These are phyloP conservation scores for Alternaria ethzedia DNA, from an alignment of 2,329 filamentous ascomycete genomes.

Conservation along the genomic window DNA sequence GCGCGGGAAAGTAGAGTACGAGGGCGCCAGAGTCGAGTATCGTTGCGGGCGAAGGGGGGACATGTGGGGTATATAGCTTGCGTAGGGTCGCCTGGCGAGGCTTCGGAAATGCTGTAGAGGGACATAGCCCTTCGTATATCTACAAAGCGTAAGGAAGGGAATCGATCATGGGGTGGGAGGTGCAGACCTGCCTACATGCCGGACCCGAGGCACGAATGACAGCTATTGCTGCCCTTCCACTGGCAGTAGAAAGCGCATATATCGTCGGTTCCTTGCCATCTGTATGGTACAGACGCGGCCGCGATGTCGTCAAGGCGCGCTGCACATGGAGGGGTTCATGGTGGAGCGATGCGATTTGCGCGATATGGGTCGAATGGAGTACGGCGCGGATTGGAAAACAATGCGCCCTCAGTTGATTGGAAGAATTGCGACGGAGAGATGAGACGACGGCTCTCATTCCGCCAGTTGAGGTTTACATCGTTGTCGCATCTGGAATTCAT, in stretches of 20 bases:
- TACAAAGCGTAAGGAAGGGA: slow-evolving; percentile 39
- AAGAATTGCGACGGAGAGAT: slow-evolving; percentile 17
- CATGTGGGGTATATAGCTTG: slow-evolving; percentile 69
- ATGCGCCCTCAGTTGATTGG: neutral
- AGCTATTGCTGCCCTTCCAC: slow-evolving; percentile 87
- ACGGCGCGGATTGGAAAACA: neutral
- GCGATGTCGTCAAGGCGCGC: slow-evolving; percentile 20
- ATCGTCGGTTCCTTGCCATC: slow-evolving; percentile 65
- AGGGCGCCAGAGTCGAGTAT: slow-evolving; percentile 79
- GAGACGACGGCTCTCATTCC: slow-evolving; percentile 45
- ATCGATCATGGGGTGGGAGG: neutral
- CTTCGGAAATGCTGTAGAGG: slow-evolving; percentile 59
- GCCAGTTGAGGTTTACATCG: slow-evolving; percentile 27
- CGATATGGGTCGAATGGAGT: neutral
- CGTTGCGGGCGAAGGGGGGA: slow-evolving; percentile 48
- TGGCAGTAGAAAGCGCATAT: slow-evolving; percentile 87
- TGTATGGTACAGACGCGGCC: slow-evolving; percentile 21
- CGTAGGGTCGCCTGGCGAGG: slow-evolving; percentile 74
- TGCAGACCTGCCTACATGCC: slow-evolving; percentile 67
- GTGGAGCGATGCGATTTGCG: neutral
- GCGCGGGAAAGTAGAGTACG: slow-evolving; percentile 80
- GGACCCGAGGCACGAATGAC: slow-evolving; percentile 87
- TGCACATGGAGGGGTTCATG: slow-evolving; percentile 10
- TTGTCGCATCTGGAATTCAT: slow-evolving; percentile 5
- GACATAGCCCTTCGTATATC: slow-evolving; percentile 71